A percentile compares a stretch with the other conserved stretches of the same genome.
These are phyloP conservation scores for Penicillium sp. DNA, from an alignment of 2,329 filamentous ascomycete species.

Conservation along the genomic window DNA sequence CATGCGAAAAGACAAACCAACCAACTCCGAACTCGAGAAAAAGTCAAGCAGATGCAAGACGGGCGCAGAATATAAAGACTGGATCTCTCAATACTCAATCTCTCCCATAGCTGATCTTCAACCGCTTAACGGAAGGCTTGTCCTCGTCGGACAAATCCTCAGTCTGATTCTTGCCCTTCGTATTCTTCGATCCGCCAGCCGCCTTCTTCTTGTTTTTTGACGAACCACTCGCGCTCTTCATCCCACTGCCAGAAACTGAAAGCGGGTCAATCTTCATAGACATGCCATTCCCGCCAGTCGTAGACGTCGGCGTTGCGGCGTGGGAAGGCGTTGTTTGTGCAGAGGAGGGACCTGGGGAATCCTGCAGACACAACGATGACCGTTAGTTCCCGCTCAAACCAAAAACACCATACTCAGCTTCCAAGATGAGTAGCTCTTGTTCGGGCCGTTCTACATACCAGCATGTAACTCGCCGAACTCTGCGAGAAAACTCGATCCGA, in stretches of 20 bases:
- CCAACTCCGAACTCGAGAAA: conserved; percentile 9
- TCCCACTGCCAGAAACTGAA: conserved; percentile 4
- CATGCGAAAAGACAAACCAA: conserved; percentile 1
- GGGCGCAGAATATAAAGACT: background rate
- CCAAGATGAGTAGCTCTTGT: background rate
- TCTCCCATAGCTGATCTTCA: conserved; percentile 41
- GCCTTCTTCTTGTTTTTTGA: conserved; percentile 40
- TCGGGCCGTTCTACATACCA: conserved; percentile 22
- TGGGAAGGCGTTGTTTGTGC: conserved; percentile 41
- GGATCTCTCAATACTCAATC: conserved; percentile 23
- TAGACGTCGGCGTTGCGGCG: conserved; percentile 39
- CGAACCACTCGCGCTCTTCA: conserved; percentile 20
- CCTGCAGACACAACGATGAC: conserved; percentile 20
- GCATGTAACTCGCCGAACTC: conserved; percentile 43
- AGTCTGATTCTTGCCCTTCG: conserved; percentile 24
- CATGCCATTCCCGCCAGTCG: conserved; percentile 21
- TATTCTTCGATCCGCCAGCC: conserved; percentile 22
- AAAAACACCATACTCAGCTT: too few relatives aligned
- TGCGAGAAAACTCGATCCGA: conserved; percentile 42
- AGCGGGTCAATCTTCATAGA: conserved; percentile 21
- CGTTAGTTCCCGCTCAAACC: background rate
- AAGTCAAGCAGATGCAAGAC: conserved; percentile 1
- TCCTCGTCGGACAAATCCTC: conserved; percentile 29
- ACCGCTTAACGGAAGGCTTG: conserved; percentile 35
- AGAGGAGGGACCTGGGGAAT: conserved; percentile 39